A percentile compares a stretch with the other conserved stretches of the same genome.
Conservation (phyloP, 139 green algal species). For the Astrephomene gubernaculifera region DNA sequence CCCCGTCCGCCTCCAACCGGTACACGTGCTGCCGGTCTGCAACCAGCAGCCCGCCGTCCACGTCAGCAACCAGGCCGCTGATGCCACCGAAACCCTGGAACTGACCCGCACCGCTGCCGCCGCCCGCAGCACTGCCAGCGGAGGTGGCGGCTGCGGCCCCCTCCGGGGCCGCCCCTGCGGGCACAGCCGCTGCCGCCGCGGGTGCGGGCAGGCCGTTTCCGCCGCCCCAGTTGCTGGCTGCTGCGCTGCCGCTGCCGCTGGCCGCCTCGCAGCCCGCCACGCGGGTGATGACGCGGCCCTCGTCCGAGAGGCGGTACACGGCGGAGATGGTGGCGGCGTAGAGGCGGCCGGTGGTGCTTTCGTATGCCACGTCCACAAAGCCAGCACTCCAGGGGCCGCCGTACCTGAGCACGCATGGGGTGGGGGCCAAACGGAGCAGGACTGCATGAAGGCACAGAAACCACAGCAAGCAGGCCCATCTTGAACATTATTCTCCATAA, state of each 20-base stretch:
- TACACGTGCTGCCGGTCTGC: slow-evolving; percentile 28
- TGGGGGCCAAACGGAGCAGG: background rate
- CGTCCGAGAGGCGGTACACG: slow-evolving; percentile 5
- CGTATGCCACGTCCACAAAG: slow-evolving; percentile 36
- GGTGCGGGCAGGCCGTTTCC: background rate
- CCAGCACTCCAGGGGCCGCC: slow-evolving; percentile 15
- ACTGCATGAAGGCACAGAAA: too few relatives aligned
- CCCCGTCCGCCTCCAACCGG: slow-evolving; percentile 10
- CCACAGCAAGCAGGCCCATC: too few relatives aligned
- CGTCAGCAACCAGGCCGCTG: slow-evolving; percentile 9
- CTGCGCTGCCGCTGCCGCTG: background rate
- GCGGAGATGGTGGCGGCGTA: slow-evolving; percentile 26
- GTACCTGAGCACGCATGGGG: background rate
- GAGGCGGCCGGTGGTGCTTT: background rate
- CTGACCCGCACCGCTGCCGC: background rate
- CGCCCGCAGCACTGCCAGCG: background rate
- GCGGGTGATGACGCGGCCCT: background rate
- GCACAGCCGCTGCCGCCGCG: background rate
- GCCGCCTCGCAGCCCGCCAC: background rate
- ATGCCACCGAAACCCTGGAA: background rate
- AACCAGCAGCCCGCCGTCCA: background rate
- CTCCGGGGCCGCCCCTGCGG: background rate
- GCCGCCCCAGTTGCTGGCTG: background rate
- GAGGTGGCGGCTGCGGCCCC: background rate
- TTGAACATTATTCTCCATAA: too few relatives aligned